A percentile compares a stretch with the other conserved stretches of the same genome.
These are phyloP conservation scores for Globisporangium cylindrosporum DNA, from an alignment of 352 stramenopile genomes.

Conservation along the genomic window DNA sequence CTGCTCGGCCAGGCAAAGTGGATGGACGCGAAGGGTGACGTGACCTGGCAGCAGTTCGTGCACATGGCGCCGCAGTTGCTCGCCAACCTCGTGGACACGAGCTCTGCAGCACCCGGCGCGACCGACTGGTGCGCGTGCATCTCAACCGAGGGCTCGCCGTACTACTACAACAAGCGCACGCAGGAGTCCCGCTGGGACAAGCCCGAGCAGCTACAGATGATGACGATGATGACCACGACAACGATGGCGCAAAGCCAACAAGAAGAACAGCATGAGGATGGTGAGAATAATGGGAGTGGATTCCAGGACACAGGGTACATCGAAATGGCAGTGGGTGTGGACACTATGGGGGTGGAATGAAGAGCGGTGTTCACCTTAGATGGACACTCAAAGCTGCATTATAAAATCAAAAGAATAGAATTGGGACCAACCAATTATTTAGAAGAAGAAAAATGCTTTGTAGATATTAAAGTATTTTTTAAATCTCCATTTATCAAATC, in stretches of 20 bases:
- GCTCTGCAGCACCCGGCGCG: conserved; percentile 8
- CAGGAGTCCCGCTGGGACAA: conserved; percentile 23
- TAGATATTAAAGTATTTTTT: too few species aligned
- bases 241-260: background rate
- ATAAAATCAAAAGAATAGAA: too few species aligned
- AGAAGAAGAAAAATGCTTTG: too few species aligned
- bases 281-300: background rate
- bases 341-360: background rate
- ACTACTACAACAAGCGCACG: conserved; percentile 37
- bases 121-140: conserved; percentile 25
- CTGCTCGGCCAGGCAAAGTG: conserved; percentile 17
- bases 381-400: background rate
- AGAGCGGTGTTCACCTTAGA: background rate
- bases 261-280: background rate
- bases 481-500: too few species aligned
- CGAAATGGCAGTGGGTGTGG: background rate
- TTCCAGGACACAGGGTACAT: background rate
- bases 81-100: conserved; percentile 18
- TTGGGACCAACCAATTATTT: too few species aligned
- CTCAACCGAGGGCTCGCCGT: conserved; percentile 17
- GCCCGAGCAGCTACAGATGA: background rate
- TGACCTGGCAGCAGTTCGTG: conserved; percentile 26
- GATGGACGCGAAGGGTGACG: conserved; percentile 14
- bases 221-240: background rate
- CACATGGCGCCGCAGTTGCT: conserved; percentile 23